Evolutionary conservation across 1,284 basidiomycete species (phyloP), one percentile per base, ranked within the genome.

Genomic region (Sporisorium sorghi): DNA sequence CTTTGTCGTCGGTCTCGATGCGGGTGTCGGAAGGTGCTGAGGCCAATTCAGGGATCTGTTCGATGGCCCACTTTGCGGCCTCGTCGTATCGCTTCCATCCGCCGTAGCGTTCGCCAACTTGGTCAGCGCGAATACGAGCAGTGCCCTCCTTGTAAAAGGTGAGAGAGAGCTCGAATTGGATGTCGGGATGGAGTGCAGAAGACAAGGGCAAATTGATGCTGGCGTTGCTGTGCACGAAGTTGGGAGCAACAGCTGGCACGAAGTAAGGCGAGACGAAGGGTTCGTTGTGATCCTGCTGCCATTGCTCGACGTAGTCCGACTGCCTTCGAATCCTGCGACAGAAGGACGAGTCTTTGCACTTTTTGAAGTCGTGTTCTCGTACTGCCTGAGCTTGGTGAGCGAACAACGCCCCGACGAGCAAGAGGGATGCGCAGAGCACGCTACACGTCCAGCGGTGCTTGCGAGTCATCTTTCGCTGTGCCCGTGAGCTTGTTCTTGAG

Each of bases 341-440:
- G 56, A 84, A 77, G 50, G 78, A 80, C n/a, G 80, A 81, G 46
- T 84, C 80, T 14, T 63, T 50, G 71, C 83, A 84, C 57, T 76
- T 73, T 53, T 84, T 84, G 64, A 84, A 84, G 63, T 82, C 83
- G 57, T 72, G 46, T 32, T 66, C 56, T 40, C 64, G 58, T n/a
- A 74, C 72, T 5, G 72, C 66, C 33, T 54, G 37, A 21, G 46
- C 61, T 9, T 43, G 67, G 12, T 52, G 58, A 30, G 32, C 57
- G 12, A 64, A 30, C 26, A 71, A 42, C 6, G 50, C 48, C 19
- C 23, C 55, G 14, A 56, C 37, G 35, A 57, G 42, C 49, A 70
- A 24, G 8, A 70, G 52, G 14, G 48, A 63, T 6, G 57, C 49
- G 23, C 67, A 70, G 17, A 70, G 49, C 44, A 60, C 19, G n/a